Evolutionary conservation across 108 stramenopile genomes (phyloP).

Genomic region (Craspedostauros australis): DNA sequence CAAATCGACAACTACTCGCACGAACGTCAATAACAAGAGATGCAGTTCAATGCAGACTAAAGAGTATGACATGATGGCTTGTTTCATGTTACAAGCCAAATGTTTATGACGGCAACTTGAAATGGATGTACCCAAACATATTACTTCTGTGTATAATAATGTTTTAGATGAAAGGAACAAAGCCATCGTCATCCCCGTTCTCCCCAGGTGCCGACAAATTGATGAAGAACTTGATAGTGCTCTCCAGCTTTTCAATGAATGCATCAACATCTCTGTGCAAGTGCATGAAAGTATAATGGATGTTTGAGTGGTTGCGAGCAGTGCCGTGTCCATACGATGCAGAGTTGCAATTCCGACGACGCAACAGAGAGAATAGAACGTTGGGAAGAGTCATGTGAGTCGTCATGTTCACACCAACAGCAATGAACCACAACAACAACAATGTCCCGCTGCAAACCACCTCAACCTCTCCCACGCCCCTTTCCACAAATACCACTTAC

Average conservation of each 20-base stretch:
- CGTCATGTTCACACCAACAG: not conserved
- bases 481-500: conserved; percentile 11
- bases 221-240: conserved; percentile 61
- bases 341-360: too few species aligned
- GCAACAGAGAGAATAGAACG: not conserved
- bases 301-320: too few species aligned
- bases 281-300: conserved; percentile 3
- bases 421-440: not conserved
- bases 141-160: too few species aligned
- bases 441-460: not conserved
- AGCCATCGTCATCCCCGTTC: conserved; percentile 38
- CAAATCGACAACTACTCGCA: too few species aligned
- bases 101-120: too few species aligned
- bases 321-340: too few species aligned
- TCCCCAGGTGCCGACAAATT: conserved; percentile 11
- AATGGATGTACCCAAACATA: too few species aligned
- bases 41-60: too few species aligned
- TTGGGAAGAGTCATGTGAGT: not conserved
- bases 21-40: too few species aligned
- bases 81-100: too few species aligned
- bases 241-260: conserved; percentile 64
- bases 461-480: conserved; percentile 1
- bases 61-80: too few species aligned
- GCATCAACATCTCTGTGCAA: conserved; percentile 62
- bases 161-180: conserved; percentile 72